Base-by-base conservation (phyloP, 192 early-diverging fungal species). In the Glomus cerebriforme region DNA sequence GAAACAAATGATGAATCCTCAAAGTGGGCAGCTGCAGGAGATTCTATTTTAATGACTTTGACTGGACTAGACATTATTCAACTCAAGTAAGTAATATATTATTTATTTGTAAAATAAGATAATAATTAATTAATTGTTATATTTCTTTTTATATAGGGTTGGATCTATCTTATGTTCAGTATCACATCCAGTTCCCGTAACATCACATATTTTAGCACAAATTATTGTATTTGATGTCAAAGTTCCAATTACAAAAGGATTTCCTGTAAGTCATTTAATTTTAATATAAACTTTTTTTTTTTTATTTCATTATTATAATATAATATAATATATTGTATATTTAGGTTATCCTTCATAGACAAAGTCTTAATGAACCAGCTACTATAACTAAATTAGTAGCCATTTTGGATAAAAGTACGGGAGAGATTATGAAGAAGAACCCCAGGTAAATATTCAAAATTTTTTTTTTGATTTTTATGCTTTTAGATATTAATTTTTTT, bases 21-120 rank as follows among this genome's bases (percentile, higher is more conserved):
- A 19, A 88, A 93, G 68, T 98, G 95, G 95, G 97, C 96, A 13
- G 96, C 90, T 1, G 96, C 96, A 15, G 98, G 98, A n/a, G 98
- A 98, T 80, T 92, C 90, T 59, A 91, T 96, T 2, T 81, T 94
- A 9, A 83, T 98, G 80, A 91, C 91, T 8, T 83, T 99, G 17
- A 59, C 83, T 19, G 91, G 91, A 8, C 68, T 94, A 15, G 95
- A 96, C 59, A 90, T 92, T 27, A 80, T 92, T 58, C 92, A 94
- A 81, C 68, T 96, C 39, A 90, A 79, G 91, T 92, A 84, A 37
- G 29, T 31, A 35, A 39, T 17, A 26, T 35, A 65, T 32, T 45
- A 64, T 37, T 17, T 37, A 15, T 29, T 17, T 63, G 13, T 65
- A 22, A 75, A n/a, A 62, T 79, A 54, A 58, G 63, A 15, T 60